These are phyloP conservation scores for Fonsecaea erecta DNA, from an alignment of 2,329 filamentous ascomycete genomes.

Conservation along the genomic window DNA sequence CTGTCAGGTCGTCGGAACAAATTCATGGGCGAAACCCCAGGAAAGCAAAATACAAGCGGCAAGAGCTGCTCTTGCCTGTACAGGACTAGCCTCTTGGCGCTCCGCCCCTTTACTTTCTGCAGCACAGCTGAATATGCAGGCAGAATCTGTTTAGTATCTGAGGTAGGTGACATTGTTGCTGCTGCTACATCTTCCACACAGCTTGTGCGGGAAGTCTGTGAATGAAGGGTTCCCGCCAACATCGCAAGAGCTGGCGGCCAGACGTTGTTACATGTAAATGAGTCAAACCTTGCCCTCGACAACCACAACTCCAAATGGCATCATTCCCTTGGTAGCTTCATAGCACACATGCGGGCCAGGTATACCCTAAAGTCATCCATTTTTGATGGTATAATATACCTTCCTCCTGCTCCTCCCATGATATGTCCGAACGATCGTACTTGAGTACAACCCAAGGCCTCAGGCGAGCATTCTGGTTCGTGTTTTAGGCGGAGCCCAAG, in stretches of 20 bases:
- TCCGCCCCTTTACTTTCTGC: slow-evolving; percentile 6
- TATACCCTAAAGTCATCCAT: slow-evolving; percentile 16
- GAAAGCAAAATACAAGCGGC: slow-evolving; percentile 16
- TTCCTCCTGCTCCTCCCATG: slow-evolving; percentile 12
- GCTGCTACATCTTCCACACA: background rate
- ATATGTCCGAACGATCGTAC: slow-evolving; percentile 8
- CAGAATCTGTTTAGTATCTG: background rate
- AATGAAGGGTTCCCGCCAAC: slow-evolving; percentile 10
- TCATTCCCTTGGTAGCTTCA: slow-evolving; percentile 13
- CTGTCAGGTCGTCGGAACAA: slow-evolving; percentile 11
- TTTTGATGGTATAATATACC: slow-evolving; percentile 26
- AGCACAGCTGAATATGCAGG: background rate
- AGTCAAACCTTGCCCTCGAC: background rate
- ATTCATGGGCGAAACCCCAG: slow-evolving; percentile 18
- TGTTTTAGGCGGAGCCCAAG: slow-evolving; percentile 51
- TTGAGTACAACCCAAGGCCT: background rate
- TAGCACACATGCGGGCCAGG: background rate
- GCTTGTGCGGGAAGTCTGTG: background rate
- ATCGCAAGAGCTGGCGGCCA: slow-evolving; percentile 2
- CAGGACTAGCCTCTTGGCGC: slow-evolving; percentile 11
- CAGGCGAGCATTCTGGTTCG: background rate
- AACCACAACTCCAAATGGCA: slow-evolving; percentile 14
- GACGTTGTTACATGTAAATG: slow-evolving; percentile 20
- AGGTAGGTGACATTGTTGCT: slow-evolving; percentile 7
- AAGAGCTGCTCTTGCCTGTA: slow-evolving; percentile 12